Evolutionary conservation across 495 filamentous ascomycete species (phyloP), one percentile per base, ranked within the genome.

Genomic region (Cercophora sp.): DNA sequence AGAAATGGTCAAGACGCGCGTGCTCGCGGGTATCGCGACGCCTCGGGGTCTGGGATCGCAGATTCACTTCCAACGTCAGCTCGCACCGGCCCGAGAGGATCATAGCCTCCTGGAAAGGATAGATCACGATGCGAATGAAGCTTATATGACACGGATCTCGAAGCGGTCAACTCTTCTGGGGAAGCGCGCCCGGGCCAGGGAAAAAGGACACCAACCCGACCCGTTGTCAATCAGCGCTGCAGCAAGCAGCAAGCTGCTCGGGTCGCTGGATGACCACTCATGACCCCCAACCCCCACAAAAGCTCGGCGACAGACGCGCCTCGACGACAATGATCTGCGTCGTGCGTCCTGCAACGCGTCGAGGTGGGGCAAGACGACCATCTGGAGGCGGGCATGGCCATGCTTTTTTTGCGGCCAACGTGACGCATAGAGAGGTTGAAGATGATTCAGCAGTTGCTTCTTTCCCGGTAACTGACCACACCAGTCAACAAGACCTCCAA

Each of bases 31-130:
- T n/a, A n/a, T n/a, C n/a, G n/a, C n/a, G n/a, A n/a, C n/a, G n/a
- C n/a, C n/a, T n/a, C n/a, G n/a, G n/a, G n/a, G n/a, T n/a, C n/a
- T n/a, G n/a, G n/a, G n/a, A n/a, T n/a, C n/a, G n/a, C n/a, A 50
- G 48, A 51, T 51, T 51, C 48, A 23, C 48, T 24, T 51, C 48
- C 15, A 40, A 51, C 48, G 48, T 51, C 48, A 51, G 48, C 48
- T 2, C 0, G 35, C n/a, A 22, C 48, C 48, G 48, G 22, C 13
- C 46, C 29, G 31, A 19, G 19, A 19, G 11, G 10, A 23, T 24
- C 29, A 50, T 27, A n/a, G 11, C 23, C n/a, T 32, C 23, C 22
- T 25, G 24, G 40, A 24, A 51, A 29, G 40, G 40, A 29, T 36
- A 31, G 48, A 51, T 51, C 35, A 36, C 29, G 48, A 51, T 26